Percentiles rank a stretch among this genome's conserved stretches.
Evolutionary conservation across 2,329 filamentous ascomycete genomes (phyloP).

Genomic region (Sphaerulina vaccinii): DNA sequence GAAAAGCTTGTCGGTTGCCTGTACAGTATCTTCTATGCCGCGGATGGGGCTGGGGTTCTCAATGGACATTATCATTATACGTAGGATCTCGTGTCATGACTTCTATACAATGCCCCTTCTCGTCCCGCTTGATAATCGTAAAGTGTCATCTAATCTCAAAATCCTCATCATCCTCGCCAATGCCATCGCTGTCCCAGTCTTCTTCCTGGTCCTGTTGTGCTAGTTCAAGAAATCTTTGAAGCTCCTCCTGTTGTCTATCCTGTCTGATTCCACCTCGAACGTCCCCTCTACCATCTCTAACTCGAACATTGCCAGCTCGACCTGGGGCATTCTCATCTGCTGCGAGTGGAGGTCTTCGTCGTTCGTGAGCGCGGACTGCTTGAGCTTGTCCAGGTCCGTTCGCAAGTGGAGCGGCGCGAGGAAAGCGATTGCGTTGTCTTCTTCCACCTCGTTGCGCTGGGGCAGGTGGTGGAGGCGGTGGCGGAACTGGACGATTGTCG

Average conservation of each 20-base stretch:
- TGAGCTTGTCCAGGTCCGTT: constrained; percentile 17
- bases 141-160: constrained; percentile 29
- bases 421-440: constrained; percentile 31
- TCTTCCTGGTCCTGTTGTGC: constrained; percentile 56
- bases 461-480: constrained; percentile 6
- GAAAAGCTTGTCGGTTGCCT: too few species aligned
- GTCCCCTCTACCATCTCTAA: constrained; percentile 12
- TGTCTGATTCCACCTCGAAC: constrained; percentile 27
- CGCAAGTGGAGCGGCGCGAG: constrained; percentile 23
- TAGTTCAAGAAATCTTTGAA: constrained; percentile 54
- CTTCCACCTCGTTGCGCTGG: constrained; percentile 13
- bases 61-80: too few species aligned
- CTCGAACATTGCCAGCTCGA: too few species aligned
- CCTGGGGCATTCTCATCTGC: constrained; percentile 19
- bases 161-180: constrained; percentile 43
- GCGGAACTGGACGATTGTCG: background rate
- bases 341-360: constrained; percentile 9
- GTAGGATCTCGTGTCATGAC: too few species aligned
- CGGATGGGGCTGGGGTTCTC: too few species aligned
- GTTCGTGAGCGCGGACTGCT: constrained; percentile 24
- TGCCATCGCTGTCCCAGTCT: constrained; percentile 59
- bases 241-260: constrained; percentile 36
- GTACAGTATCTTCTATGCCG: too few species aligned
- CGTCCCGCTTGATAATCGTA: too few species aligned
- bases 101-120: too few species aligned